Conservation (phyloP, 371 early-diverging fungal species). For the Mortierella sp. region DNA sequence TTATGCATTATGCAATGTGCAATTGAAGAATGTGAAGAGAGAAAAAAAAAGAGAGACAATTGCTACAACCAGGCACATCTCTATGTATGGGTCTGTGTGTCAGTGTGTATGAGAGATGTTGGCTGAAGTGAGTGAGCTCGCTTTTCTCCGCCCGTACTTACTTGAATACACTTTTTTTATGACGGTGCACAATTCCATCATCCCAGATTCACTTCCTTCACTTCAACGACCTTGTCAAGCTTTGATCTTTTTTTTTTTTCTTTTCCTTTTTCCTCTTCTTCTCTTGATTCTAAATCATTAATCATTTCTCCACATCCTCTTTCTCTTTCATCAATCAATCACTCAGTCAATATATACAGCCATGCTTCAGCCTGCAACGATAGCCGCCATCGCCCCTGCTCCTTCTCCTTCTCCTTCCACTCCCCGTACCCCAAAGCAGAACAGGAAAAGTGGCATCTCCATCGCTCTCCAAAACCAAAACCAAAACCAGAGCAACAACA, state of each 20-base stretch:
- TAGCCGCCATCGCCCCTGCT: slow-evolving; percentile 11
- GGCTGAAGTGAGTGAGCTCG: too few species aligned
- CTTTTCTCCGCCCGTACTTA: too few species aligned
- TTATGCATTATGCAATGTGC: too few species aligned
- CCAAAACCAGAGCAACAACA: slow-evolving; percentile 1
- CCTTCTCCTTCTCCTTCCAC: slow-evolving; percentile 7
- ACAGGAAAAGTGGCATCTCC: slow-evolving; percentile 32
- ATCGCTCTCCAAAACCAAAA: slow-evolving; percentile 21
- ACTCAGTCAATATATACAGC: neutral
- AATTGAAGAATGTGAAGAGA: too few species aligned
- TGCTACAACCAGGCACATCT: too few species aligned
- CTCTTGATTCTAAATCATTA: neutral
- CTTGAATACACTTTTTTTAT: too few species aligned
- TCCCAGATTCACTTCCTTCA: too few species aligned
- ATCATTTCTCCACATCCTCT: neutral
- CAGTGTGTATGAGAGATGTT: too few species aligned
- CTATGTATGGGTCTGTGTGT: too few species aligned
- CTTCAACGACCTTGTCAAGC: too few species aligned
- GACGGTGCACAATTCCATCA: too few species aligned
- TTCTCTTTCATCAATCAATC: neutral
- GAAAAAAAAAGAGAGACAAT: too few species aligned
- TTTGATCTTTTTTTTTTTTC: neutral
- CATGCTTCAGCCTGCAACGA: slow-evolving; percentile 35
- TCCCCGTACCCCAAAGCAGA: slow-evolving; percentile 13
- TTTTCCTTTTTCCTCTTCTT: neutral